Percentiles rank a stretch among this genome's conserved stretches.
These are phyloP conservation scores for Diaporthe eres DNA, from an alignment of 2,329 filamentous ascomycete species.

Conservation along the genomic window DNA sequence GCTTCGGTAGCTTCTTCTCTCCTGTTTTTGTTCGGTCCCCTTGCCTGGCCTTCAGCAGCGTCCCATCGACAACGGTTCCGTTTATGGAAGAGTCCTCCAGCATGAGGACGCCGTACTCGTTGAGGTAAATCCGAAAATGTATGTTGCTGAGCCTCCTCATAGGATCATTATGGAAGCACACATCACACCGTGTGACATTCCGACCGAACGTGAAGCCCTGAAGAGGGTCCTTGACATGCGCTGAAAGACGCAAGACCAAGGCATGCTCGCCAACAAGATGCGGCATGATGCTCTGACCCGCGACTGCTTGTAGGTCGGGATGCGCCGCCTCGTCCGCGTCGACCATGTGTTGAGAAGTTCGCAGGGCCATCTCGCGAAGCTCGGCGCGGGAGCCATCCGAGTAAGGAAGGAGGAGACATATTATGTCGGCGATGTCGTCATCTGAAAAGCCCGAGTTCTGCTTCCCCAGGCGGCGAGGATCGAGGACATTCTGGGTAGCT, in stretches of 20 bases:
- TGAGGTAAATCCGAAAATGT: constrained; percentile 96
- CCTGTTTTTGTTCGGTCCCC: constrained; percentile 53
- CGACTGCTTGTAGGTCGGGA: constrained; percentile 57
- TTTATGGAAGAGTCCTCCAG: constrained; percentile 96
- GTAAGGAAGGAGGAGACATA: constrained; percentile 88
- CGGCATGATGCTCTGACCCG: constrained; percentile 65
- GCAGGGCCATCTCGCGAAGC: constrained; percentile 67
- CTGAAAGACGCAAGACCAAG: constrained; percentile 85
- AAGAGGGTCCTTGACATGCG: constrained; percentile 75
- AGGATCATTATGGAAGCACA: constrained; percentile 76
- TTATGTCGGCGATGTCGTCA: constrained; percentile 87
- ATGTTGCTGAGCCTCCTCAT: constrained; percentile 87
- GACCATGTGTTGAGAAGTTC: constrained; percentile 64
- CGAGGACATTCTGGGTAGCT: constrained; percentile 85
- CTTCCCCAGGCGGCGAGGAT: constrained; percentile 83
- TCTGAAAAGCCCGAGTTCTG: constrained; percentile 87
- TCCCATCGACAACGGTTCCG: constrained; percentile 87
- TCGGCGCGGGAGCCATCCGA: constrained; percentile 80
- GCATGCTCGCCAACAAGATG: constrained; percentile 72
- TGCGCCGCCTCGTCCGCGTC: constrained; percentile 66
- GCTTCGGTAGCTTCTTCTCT: constrained; percentile 14
- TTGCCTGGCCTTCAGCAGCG: constrained; percentile 67
- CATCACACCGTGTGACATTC: constrained; percentile 78
- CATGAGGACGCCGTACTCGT: constrained; percentile 89
- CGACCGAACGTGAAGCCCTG: constrained; percentile 91